phyloP scores from a whole-genome alignment of 179 eudicot species.

The Silene vulgaris region DNA sequence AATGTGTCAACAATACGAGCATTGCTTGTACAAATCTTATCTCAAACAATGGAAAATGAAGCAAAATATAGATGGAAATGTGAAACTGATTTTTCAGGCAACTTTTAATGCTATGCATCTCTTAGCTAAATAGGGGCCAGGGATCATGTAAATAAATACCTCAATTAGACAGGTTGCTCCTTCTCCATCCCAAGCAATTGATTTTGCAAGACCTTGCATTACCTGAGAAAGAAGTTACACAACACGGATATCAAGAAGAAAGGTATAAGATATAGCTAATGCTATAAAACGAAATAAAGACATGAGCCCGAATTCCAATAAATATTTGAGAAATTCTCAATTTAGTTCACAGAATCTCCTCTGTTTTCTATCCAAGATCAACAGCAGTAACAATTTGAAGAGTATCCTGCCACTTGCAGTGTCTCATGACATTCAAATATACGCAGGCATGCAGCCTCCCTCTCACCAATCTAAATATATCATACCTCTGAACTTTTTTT shows the following conservation, averaged over 20 bases:
- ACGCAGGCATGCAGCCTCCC: background rate
- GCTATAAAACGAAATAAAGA: background rate
- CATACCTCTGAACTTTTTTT: background rate
- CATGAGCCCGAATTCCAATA: background rate
- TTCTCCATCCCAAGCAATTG: constrained; percentile 99
- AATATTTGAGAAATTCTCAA: background rate
- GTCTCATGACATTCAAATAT: too few relatives aligned
- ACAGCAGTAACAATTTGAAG: background rate
- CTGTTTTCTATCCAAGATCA: background rate
- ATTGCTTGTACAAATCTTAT: background rate
- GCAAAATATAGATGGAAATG: background rate
- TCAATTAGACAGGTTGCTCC: constrained; percentile 98
- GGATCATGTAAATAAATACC: constrained; percentile 40
- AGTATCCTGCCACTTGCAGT: background rate
- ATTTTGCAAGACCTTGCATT: constrained; percentile 98
- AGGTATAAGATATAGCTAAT: background rate
- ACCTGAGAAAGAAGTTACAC: constrained; percentile 42
- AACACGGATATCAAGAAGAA: background rate
- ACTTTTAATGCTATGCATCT: background rate
- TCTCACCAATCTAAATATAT: background rate
- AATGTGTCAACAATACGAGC: background rate
- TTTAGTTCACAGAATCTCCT: background rate
- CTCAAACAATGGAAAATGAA: background rate
- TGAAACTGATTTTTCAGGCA: background rate
- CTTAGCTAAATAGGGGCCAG: background rate